Conservation (phyloP, 495 filamentous ascomycete species). For the Penicillium psychrofluorescens region DNA sequence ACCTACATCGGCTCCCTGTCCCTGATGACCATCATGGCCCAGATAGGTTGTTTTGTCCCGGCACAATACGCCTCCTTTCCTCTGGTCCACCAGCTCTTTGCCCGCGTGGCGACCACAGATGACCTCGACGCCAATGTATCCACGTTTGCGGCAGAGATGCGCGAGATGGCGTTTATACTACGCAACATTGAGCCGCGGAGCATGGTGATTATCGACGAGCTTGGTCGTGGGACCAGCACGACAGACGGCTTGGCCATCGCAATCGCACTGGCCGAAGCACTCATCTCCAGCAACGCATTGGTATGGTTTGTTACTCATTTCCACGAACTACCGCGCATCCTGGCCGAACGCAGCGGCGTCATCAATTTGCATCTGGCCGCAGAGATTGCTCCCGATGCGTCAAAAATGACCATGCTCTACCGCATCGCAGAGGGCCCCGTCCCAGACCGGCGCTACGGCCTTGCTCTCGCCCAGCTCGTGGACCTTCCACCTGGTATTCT, state of each 20-base stretch:
- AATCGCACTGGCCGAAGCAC: slow-evolving; percentile 77
- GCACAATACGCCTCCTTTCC: slow-evolving; percentile 77
- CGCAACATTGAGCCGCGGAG: slow-evolving; percentile 66
- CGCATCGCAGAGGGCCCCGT: slow-evolving; percentile 65
- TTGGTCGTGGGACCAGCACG: slow-evolving; percentile 86
- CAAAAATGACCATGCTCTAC: slow-evolving; percentile 79
- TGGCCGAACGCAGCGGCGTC: slow-evolving; percentile 67
- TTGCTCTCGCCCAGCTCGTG: slow-evolving; percentile 69
- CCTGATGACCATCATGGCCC: slow-evolving; percentile 83
- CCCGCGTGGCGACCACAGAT: slow-evolving; percentile 79
- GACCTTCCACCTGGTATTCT: slow-evolving; percentile 63
- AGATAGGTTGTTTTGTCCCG: slow-evolving; percentile 87
- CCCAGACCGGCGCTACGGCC: slow-evolving; percentile 65
- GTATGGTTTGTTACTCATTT: slow-evolving; percentile 97
- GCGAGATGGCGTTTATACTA: slow-evolving; percentile 88
- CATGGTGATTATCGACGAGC: slow-evolving; percentile 84
- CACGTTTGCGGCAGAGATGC: slow-evolving; percentile 91
- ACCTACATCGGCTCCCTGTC: slow-evolving; percentile 89
- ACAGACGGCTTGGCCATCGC: slow-evolving; percentile 85
- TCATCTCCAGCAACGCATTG: slow-evolving; percentile 66
- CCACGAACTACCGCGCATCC: slow-evolving; percentile 67
- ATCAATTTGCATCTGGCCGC: slow-evolving; percentile 76
- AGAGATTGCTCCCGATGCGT: slow-evolving; percentile 43
- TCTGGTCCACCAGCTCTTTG: slow-evolving; percentile 76
- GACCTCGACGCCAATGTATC: slow-evolving; percentile 87